Percentiles rank a stretch among this genome's conserved stretches.
Evolutionary conservation across 2,329 filamentous ascomycete genomes (phyloP).

Genomic region (Colletotrichum lini): DNA sequence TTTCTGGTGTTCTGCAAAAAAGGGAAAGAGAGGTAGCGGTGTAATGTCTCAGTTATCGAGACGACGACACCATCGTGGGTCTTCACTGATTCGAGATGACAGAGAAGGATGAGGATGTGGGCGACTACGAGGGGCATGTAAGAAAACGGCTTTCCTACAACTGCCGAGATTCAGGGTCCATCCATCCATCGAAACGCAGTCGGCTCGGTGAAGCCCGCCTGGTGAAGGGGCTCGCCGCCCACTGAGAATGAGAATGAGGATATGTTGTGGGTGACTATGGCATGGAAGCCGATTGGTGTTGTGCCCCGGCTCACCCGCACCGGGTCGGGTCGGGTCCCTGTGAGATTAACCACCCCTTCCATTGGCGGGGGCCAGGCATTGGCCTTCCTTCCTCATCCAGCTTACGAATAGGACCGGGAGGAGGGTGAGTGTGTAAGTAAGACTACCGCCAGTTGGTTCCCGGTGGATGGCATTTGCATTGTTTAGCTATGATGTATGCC

Average conservation of each 20-base stretch:
- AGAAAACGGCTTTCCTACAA: not conserved
- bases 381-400: constrained; percentile 7
- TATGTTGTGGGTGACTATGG: constrained; percentile 20
- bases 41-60: constrained; percentile 19
- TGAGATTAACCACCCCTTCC: not conserved
- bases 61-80: not conserved
- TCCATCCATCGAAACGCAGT: constrained; percentile 15
- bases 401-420: not conserved
- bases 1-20: not conserved
- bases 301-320: constrained; percentile 4
- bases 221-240: not conserved
- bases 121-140: not conserved
- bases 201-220: constrained; percentile 19
- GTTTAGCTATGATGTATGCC: constrained; percentile 9
- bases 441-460: constrained; percentile 8
- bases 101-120: not conserved
- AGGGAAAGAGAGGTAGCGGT: constrained; percentile 25
- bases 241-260: constrained; percentile 18
- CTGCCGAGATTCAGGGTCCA: constrained; percentile 20
- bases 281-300: constrained; percentile 38
- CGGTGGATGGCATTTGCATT: constrained; percentile 14
- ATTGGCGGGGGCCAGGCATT: not conserved
- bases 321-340: constrained; percentile 9
- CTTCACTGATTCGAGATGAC: not conserved
- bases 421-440: not conserved